Evolutionary conservation across 805 yeast species (phyloP), one percentile per base, ranked within the genome.

Genomic region (Citeromyces matritensis): DNA sequence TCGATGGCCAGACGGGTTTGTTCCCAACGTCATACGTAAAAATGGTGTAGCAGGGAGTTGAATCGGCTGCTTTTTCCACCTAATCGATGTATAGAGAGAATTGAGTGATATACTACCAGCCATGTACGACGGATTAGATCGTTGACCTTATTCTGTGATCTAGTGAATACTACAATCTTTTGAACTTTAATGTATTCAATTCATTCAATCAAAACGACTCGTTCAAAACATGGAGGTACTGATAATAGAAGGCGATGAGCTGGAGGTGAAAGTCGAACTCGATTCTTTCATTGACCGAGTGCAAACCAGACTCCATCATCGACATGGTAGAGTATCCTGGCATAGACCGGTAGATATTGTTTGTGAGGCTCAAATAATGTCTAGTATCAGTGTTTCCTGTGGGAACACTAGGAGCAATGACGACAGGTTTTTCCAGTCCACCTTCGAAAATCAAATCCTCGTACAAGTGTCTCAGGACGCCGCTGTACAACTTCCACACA

Each of bases 11-110:
- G 6, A 58, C 55, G 12, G 94, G 94, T 1, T 48, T 79, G 34
- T 75, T 82, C 51, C 97, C 97, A 5, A 74, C 91, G 0, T 61
- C 79, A 37, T 86, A 86, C 49, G 75, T 73, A 32, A 56, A 53
- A 39, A 24, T 40, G 32, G 30, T 38, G 9, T 36, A 37, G 36
- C 27, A 5, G 14, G 14, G 8, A 10, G 19, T 17, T 17, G 10
- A 15, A 26, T n/a, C 19, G 15, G 29, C 15, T 10, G 5, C 11
- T 12, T 21, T 10, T 27, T 14, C 5, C 19, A 27, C 4, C n/a
- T 6, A 27, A 6, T 15, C 11, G 13, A 12, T 27, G 9, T 15
- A 9, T 27, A 9, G 11, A 14, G 11, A 9, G 19, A 5, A 27
- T 13, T 10, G 15, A 26, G n/a, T 12, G 27, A 26, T 11, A 14